A percentile compares a stretch with the other conserved stretches of the same genome.
phyloP scores from a whole-genome alignment of 371 early-diverging fungal genomes.

The Saksenaea oblongispora region DNA sequence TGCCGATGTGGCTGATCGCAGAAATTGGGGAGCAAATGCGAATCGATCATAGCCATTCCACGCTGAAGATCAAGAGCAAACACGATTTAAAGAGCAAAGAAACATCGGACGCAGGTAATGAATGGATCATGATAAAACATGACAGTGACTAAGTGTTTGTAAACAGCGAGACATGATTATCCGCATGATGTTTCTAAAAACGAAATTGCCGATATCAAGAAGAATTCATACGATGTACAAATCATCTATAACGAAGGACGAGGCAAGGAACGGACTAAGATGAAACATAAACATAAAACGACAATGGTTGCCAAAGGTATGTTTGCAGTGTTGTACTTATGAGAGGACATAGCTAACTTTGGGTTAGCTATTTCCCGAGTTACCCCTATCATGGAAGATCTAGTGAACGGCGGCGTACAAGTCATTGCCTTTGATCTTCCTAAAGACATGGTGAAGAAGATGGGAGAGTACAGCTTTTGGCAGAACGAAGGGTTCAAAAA shows the following conservation, averaged over 20 bases:
- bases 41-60: slow-evolving; percentile 50
- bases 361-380: slow-evolving; percentile 55
- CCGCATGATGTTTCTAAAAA: slow-evolving; percentile 37
- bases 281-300: slow-evolving; percentile 74
- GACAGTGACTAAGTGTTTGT: slow-evolving; percentile 3
- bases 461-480: slow-evolving; percentile 62
- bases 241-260: slow-evolving; percentile 44
- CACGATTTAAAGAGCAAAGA: slow-evolving; percentile 59
- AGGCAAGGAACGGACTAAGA: slow-evolving; percentile 48
- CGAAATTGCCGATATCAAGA: slow-evolving; percentile 34
- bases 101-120: slow-evolving; percentile 41
- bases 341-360: neutral
- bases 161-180: slow-evolving; percentile 30
- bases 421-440: slow-evolving; percentile 72
- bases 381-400: slow-evolving; percentile 53
- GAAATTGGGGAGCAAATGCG: slow-evolving; percentile 73
- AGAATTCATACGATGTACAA: slow-evolving; percentile 43
- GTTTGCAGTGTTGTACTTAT: slow-evolving; percentile 1
- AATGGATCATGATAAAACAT: neutral
- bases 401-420: slow-evolving; percentile 60
- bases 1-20: slow-evolving; percentile 60
- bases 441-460: slow-evolving; percentile 54
- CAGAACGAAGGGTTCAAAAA: slow-evolving; percentile 67
- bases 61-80: slow-evolving; percentile 52
- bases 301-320: slow-evolving; percentile 70